Percentiles rank a stretch among this genome's conserved stretches.
These are phyloP conservation scores for Coffea canephora DNA, from an alignment of 257 asterid genomes.

Conservation along the genomic window DNA sequence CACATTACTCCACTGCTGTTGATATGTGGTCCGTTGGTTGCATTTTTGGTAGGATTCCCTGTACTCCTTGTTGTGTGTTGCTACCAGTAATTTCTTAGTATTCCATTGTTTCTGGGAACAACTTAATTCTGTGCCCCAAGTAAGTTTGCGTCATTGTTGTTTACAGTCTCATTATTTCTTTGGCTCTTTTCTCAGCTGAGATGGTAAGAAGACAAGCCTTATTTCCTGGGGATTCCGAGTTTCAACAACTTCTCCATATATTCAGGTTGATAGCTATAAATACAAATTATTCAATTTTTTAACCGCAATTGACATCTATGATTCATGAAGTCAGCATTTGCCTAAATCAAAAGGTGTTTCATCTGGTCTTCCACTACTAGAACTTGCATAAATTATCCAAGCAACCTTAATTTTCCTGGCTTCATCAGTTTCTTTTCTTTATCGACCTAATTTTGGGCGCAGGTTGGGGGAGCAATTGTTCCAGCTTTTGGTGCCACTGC, in stretches of 20 bases:
- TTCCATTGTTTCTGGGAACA: neutral
- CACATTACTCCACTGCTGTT: conserved; percentile 90
- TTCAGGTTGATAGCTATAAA: conserved; percentile 45
- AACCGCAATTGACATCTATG: neutral
- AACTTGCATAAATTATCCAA: neutral
- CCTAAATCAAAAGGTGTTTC: neutral
- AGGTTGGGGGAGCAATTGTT: neutral
- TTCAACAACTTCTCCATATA: conserved; percentile 87
- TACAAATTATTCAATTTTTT: neutral
- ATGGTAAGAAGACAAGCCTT: conserved; percentile 89
- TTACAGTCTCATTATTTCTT: neutral
- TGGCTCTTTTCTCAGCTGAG: conserved; percentile 55
- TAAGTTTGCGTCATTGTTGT: neutral
- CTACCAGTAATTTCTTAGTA: neutral
- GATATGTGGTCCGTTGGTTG: conserved; percentile 99
- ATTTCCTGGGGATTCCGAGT: conserved; percentile 94
- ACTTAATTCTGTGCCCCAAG: neutral
- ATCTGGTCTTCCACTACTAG: neutral
- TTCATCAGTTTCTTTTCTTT: neutral
- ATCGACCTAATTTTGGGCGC: neutral
- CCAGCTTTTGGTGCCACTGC: neutral
- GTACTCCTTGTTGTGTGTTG: neutral
- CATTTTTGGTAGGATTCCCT: conserved; percentile 56
- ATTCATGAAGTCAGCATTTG: conserved; percentile 2
- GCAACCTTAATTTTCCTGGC: neutral